Evolutionary conservation across 2,329 filamentous ascomycete genomes (phyloP).

Genomic region (Aspergillus brunneoviolaceus): DNA sequence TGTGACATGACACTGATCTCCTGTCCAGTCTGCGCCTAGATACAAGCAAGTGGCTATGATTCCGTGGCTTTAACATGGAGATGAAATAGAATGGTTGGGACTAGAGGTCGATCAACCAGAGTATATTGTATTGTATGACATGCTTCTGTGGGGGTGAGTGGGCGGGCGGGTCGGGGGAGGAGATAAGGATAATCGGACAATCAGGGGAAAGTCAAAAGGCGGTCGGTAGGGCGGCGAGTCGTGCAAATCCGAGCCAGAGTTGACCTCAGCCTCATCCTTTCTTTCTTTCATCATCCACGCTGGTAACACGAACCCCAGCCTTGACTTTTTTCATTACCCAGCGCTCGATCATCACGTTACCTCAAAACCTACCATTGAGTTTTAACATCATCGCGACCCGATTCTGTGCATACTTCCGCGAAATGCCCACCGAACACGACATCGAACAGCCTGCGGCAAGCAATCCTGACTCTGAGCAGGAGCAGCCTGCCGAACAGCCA

Average conservation of each 20-base stretch:
- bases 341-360: neutral
- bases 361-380: neutral
- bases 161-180: neutral
- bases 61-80: neutral
- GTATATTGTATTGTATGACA: neutral
- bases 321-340: neutral
- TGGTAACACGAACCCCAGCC: neutral
- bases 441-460: slow-evolving; percentile 13
- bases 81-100: neutral
- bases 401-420: neutral
- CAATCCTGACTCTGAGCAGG: slow-evolving; percentile 15
- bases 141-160: neutral
- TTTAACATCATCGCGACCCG: no score
- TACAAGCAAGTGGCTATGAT: neutral
- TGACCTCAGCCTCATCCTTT: neutral
- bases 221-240: slow-evolving; percentile 1
- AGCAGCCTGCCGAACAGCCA: slow-evolving; percentile 8
- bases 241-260: neutral
- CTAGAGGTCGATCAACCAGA: neutral
- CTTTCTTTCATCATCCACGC: neutral
- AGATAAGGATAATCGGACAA: neutral
- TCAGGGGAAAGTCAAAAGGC: slow-evolving; percentile 3
- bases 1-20: neutral
- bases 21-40: neutral
- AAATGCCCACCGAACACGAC: slow-evolving; percentile 16